phyloP scores from a whole-genome alignment of 2,329 filamentous ascomycete species.

The Penicillium sp. region DNA sequence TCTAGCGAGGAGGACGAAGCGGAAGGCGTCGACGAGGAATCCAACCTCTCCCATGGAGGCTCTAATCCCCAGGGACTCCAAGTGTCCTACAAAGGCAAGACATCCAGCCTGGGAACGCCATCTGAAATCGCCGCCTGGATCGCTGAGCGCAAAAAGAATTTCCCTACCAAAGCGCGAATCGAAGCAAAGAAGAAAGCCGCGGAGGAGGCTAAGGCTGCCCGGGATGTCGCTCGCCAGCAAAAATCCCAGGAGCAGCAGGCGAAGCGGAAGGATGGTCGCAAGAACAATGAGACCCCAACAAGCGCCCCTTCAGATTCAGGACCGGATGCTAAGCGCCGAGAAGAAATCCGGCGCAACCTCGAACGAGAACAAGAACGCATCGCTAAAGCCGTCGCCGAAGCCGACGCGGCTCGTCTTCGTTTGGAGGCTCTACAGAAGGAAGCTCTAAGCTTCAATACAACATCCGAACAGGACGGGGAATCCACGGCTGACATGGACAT shows the following conservation, averaged over 20 bases:
- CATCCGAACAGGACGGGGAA: background rate
- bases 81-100: slow-evolving; percentile 60
- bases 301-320: slow-evolving; percentile 35
- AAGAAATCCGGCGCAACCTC: slow-evolving; percentile 50
- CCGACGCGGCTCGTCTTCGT: slow-evolving; percentile 39
- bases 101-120: slow-evolving; percentile 54
- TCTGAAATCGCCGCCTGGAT: slow-evolving; percentile 79
- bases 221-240: slow-evolving; percentile 40
- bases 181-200: slow-evolving; percentile 64
- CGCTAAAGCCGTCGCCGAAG: slow-evolving; percentile 47
- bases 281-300: slow-evolving; percentile 25
- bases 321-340: slow-evolving; percentile 40
- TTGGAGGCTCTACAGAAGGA: slow-evolving; percentile 34
- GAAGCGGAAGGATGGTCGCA: slow-evolving; percentile 20
- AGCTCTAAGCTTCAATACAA: slow-evolving; percentile 12
- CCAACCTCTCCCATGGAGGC: slow-evolving; percentile 36
- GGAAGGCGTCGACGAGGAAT: slow-evolving; percentile 49
- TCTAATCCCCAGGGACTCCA: slow-evolving; percentile 36
- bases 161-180: slow-evolving; percentile 71
- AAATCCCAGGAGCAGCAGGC: slow-evolving; percentile 38
- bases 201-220: slow-evolving; percentile 61
- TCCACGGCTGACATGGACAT: too few relatives aligned
- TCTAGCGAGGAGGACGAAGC: slow-evolving; percentile 45
- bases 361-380: slow-evolving; percentile 64
- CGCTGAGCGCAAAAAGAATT: slow-evolving; percentile 75